phyloP scores from a whole-genome alignment of 495 filamentous ascomycete genomes.

The Thermothielavioides terrestris region DNA sequence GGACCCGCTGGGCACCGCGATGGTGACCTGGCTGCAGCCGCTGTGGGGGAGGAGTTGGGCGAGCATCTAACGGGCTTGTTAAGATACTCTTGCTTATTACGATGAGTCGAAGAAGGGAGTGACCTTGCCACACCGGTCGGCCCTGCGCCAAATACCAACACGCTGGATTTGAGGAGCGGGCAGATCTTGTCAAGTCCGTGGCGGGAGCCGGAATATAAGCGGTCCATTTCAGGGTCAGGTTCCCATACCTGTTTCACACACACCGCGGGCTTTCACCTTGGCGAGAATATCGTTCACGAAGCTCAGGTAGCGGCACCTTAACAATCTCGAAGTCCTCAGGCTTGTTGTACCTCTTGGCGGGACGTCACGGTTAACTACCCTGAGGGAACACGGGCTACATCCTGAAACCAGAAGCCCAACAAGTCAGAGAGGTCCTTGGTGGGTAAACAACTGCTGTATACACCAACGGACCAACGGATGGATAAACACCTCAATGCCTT shows the following conservation, averaged over 20 bases:
- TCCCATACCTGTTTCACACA: constrained; percentile 52
- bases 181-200: constrained; percentile 67
- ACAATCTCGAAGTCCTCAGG: constrained; percentile 51
- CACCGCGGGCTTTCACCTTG: constrained; percentile 60
- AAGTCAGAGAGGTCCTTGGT: no score
- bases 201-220: constrained; percentile 59
- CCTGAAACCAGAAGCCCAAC: no score
- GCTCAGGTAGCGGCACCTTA: constrained; percentile 49
- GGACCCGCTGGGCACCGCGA: constrained; percentile 56
- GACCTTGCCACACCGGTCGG: constrained; percentile 32
- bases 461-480: background rate
- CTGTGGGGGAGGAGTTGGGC: constrained; percentile 55
- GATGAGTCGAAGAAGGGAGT: background rate
- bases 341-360: constrained; percentile 50
- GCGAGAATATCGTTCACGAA: constrained; percentile 55
- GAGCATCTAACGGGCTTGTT: constrained; percentile 24
- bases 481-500: constrained; percentile 11
- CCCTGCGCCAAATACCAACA: constrained; percentile 60
- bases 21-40: constrained; percentile 56
- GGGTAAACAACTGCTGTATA: no score
- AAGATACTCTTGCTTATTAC: background rate
- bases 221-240: background rate
- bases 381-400: no score
- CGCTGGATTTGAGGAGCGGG: constrained; percentile 57
- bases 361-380: no score